A percentile compares a stretch with the other conserved stretches of the same genome.
These are phyloP conservation scores for Blastocystis sp. DNA, from an alignment of 352 stramenopile species.

Conservation along the genomic window DNA sequence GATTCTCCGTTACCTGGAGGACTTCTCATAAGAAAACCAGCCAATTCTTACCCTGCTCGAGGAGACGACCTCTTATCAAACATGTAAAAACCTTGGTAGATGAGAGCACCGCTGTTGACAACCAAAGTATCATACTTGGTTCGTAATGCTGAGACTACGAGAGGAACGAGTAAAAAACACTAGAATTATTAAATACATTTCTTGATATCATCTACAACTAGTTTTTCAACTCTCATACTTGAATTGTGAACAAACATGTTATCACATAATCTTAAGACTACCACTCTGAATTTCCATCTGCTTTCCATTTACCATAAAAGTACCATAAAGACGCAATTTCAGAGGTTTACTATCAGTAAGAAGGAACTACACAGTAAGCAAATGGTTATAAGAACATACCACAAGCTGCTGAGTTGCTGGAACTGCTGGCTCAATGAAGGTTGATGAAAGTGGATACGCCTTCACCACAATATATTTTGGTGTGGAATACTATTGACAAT, in stretches of 20 bases:
- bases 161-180: neutral
- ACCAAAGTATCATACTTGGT: neutral
- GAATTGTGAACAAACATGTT: neutral
- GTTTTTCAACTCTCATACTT: neutral
- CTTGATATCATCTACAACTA: neutral
- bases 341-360: constrained; percentile 14
- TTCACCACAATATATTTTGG: constrained; percentile 52
- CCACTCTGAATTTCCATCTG: constrained; percentile 3
- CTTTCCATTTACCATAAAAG: constrained; percentile 20
- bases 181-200: neutral
- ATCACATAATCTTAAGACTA: constrained; percentile 51
- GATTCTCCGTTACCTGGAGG: neutral
- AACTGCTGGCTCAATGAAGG: neutral
- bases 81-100: neutral
- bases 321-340: constrained; percentile 20
- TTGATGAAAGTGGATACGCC: constrained; percentile 11
- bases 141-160: neutral
- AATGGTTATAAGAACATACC: neutral
- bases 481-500: neutral
- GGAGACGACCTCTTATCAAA: constrained; percentile 23
- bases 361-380: neutral
- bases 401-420: constrained; percentile 47
- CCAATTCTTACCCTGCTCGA: neutral
- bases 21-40: neutral
- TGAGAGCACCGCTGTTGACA: neutral